phyloP scores from a whole-genome alignment of 2,329 filamentous ascomycete genomes.

The Nannizziopsis arthrosporioides region DNA sequence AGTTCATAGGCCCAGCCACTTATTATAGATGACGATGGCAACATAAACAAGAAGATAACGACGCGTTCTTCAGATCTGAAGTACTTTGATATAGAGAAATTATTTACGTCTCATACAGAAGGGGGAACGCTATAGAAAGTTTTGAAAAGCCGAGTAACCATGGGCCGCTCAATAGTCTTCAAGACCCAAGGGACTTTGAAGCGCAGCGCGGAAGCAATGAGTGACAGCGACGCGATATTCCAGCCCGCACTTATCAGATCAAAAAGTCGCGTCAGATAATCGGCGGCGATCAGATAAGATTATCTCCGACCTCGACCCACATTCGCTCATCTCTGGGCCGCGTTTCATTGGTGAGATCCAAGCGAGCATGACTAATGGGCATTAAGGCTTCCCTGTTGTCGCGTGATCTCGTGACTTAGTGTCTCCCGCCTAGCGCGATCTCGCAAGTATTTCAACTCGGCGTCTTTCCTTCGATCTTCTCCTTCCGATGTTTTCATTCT shows the following conservation, averaged over 20 bases:
- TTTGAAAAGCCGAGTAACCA: no score
- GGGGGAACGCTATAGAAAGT: background rate
- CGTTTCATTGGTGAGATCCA: background rate
- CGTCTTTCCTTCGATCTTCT: constrained; percentile 3
- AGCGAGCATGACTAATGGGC: constrained; percentile 6
- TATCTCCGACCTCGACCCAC: background rate
- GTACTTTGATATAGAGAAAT: no score
- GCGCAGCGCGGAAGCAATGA: no score
- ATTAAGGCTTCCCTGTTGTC: constrained; percentile 4
- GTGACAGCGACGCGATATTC: background rate
- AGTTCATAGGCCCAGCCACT: constrained; percentile 1
- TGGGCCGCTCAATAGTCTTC: background rate
- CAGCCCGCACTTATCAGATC: background rate
- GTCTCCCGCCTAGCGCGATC: constrained; percentile 13
- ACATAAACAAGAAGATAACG: background rate
- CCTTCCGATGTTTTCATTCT: constrained; percentile 14
- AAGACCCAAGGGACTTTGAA: no score
- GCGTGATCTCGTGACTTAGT: constrained; percentile 18
- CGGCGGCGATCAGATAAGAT: constrained; percentile 15
- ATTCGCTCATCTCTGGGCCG: no score
- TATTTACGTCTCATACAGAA: background rate
- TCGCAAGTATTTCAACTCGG: constrained; percentile 12
- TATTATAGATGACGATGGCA: constrained; percentile 3
- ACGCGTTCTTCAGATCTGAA: background rate
- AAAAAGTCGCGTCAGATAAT: background rate